Evolutionary conservation across 805 yeast genomes (phyloP), one percentile per base, ranked within the genome.

Genomic region (Kodamaea sagamina): DNA sequence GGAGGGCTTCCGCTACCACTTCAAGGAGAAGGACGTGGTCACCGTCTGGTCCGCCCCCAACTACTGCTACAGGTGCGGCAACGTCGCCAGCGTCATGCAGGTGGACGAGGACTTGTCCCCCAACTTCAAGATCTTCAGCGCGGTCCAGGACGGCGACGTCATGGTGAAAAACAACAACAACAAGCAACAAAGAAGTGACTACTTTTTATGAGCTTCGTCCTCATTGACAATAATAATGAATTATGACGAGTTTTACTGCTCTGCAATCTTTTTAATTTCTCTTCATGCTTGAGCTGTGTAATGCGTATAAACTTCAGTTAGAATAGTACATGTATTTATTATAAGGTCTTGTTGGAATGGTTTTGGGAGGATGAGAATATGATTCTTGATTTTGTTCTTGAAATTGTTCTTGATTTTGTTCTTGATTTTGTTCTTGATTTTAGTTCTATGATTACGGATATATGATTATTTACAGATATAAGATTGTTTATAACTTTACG

Each of bases 41-140:
- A 92, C 99, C 0, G 98, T 92, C 27, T 92, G 98, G 98, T 82
- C 90, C 8, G 97, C 97, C 12, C 98, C 98, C 36, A 90, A 90
- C 64, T 90, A 90, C 69, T 90, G 98, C 70, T 92, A 92, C 67
- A 76, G 98, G 58, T 92, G 98, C 71, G 99, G 99, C 46, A 92
- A 92, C 61, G 98, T 92, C 40, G 99, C 99, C 22, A 86, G 95
- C 74, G 97, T 92, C 12, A 92, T 92, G 99, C 88, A 89, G 63
- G 86, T 93, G 42, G 95, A 84, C 55, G 96, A 88, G 50, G 83
- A 83, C 52, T 71, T 86, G 54, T 85, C 81, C 50, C 97, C 97
- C 8, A 84, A 86, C 57, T 93, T 93, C 70, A 87, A 88, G 60
- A 93, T 93, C 16, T 93, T 93, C 67, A 83, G 89, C 56, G 98